Conservation (phyloP, 2,329 filamentous ascomycete genomes). For the Colletotrichum plurivorum region DNA sequence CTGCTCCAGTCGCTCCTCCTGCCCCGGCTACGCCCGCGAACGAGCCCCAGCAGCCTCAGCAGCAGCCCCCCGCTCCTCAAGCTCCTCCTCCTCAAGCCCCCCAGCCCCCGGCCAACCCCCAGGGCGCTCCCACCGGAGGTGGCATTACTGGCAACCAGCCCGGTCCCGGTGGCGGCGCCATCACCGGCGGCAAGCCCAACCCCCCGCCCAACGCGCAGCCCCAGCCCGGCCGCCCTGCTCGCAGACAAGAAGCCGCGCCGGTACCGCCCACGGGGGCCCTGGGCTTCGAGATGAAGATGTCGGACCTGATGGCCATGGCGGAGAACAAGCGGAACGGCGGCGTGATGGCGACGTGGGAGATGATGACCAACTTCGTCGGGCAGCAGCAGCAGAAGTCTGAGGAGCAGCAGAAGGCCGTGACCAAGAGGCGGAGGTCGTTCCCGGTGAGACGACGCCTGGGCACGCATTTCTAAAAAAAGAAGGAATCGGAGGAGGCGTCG, state of each 20-base stretch:
- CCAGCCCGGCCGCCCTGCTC: not conserved
- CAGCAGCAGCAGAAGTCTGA: slow-evolving; percentile 32
- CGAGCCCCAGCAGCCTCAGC: slow-evolving; percentile 2
- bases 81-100: not conserved
- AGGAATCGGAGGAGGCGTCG: not conserved
- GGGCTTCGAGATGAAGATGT: slow-evolving; percentile 37
- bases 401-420: slow-evolving; percentile 24
- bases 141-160: slow-evolving; percentile 28
- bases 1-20: not conserved
- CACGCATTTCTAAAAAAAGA: slow-evolving; percentile 25
- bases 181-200: slow-evolving; percentile 18
- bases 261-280: not conserved
- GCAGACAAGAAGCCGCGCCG: slow-evolving; percentile 10
- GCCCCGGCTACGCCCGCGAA: not conserved
- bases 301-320: slow-evolving; percentile 33
- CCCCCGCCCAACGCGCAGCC: not conserved
- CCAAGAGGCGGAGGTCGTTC: slow-evolving; percentile 17
- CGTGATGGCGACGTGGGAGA: slow-evolving; percentile 31
- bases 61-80: slow-evolving; percentile 13
- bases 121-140: slow-evolving; percentile 28
- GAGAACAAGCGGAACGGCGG: slow-evolving; percentile 30
- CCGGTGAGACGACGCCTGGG: slow-evolving; percentile 29
- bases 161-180: slow-evolving; percentile 20
- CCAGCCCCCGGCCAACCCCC: not conserved
- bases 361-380: slow-evolving; percentile 28